These are phyloP conservation scores for Pochonia chlamydosporia DNA, from an alignment of 2,329 filamentous ascomycete species.

Conservation along the genomic window DNA sequence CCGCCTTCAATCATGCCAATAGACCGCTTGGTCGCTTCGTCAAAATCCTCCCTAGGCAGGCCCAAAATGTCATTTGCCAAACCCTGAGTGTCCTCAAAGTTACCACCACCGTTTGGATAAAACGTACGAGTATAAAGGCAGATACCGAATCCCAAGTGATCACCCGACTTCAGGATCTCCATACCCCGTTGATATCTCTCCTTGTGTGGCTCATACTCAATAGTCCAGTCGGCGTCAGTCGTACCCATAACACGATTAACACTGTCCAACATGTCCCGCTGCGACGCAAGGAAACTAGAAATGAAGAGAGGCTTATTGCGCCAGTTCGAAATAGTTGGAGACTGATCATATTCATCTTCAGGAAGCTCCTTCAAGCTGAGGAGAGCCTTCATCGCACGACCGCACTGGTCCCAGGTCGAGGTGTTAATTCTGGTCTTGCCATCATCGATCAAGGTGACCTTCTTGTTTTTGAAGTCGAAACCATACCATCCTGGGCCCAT, in stretches of 20 bases:
- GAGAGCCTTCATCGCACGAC: too few relatives aligned
- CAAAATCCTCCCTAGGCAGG: constrained; percentile 52
- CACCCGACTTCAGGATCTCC: constrained; percentile 36
- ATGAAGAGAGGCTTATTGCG: constrained; percentile 45
- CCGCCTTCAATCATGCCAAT: constrained; percentile 34
- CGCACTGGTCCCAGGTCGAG: too few relatives aligned
- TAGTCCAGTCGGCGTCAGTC: constrained; percentile 50
- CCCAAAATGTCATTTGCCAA: constrained; percentile 46
- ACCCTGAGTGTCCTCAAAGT: constrained; percentile 30
- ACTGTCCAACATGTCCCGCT: constrained; percentile 60
- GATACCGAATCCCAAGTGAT: constrained; percentile 34
- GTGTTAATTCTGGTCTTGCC: too few relatives aligned
- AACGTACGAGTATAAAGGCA: constrained; percentile 53
- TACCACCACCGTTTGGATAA: constrained; percentile 32
- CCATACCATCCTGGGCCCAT: too few relatives aligned
- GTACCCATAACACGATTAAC: constrained; percentile 53
- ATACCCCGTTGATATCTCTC: constrained; percentile 36
- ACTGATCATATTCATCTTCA: constrained; percentile 22
- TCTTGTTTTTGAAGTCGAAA: too few relatives aligned
- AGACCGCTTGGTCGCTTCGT: constrained; percentile 46
- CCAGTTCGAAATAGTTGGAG: constrained; percentile 28
- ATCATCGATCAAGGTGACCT: too few relatives aligned
- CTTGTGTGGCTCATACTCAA: constrained; percentile 37
- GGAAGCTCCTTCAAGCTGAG: too few relatives aligned
- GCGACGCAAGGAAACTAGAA: constrained; percentile 51